These are phyloP conservation scores for Arthroderma sp. DNA, from an alignment of 2,329 filamentous ascomycete species.

Conservation along the genomic window DNA sequence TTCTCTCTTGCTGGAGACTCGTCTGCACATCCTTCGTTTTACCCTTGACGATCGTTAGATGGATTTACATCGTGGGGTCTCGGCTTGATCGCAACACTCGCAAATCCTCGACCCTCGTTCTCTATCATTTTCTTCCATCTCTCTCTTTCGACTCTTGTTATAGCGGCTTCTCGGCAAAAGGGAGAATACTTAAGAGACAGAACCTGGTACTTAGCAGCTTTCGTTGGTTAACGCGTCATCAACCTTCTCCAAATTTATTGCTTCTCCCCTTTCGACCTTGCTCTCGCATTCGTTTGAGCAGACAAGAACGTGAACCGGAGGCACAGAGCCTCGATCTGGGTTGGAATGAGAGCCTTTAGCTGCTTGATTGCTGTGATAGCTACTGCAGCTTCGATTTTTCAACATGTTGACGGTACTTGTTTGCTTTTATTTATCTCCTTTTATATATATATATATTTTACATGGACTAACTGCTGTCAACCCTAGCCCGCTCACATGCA, in stretches of 20 bases:
- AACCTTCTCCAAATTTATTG: not conserved
- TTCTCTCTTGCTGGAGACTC: too few relatives aligned
- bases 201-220: not conserved
- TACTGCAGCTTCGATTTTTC: constrained; percentile 19
- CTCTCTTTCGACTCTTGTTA: too few relatives aligned
- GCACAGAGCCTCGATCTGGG: not conserved
- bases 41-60: not conserved
- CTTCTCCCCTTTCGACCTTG: not conserved
- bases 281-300: not conserved
- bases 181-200: not conserved
- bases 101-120: too few relatives aligned
- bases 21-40: not conserved
- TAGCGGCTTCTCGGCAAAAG: too few relatives aligned
- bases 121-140: not conserved
- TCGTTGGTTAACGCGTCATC: constrained; percentile 1
- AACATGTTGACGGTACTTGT: constrained; percentile 16
- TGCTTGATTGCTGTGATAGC: constrained; percentile 20
- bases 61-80: not conserved
- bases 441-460: not conserved
- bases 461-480: constrained; percentile 2
- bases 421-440: not conserved
- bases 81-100: too few relatives aligned
- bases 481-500: constrained; percentile 54
- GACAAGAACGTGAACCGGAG: not conserved
- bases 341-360: constrained; percentile 20